phyloP scores from a whole-genome alignment of 2,329 filamentous ascomycete genomes.

The Escovopsis sp. region DNA sequence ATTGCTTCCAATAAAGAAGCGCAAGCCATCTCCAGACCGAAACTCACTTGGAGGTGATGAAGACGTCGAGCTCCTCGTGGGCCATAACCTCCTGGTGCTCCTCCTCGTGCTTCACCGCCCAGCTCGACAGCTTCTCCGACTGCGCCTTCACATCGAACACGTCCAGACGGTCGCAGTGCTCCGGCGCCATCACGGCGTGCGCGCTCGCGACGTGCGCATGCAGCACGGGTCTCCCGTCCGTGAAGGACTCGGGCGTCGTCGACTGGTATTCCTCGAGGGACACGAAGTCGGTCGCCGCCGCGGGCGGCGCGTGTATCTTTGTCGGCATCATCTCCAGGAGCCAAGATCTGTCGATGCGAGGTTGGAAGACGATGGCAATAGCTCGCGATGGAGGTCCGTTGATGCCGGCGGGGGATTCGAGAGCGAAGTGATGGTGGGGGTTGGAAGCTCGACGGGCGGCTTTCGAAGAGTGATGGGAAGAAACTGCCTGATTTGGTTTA shows the following conservation, averaged over 20 bases:
- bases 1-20: neutral
- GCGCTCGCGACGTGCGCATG: slow-evolving; percentile 44
- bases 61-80: slow-evolving; percentile 38
- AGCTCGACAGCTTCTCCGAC: too few relatives aligned
- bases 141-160: slow-evolving; percentile 22
- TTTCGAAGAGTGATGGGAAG: too few relatives aligned
- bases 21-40: neutral
- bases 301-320: slow-evolving; percentile 42
- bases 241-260: slow-evolving; percentile 59
- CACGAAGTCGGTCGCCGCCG: slow-evolving; percentile 41
- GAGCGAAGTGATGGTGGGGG: too few relatives aligned
- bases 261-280: slow-evolving; percentile 53
- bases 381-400: too few relatives aligned
- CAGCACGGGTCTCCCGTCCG: slow-evolving; percentile 53
- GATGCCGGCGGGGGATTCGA: too few relatives aligned
- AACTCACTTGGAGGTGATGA: slow-evolving; percentile 42
- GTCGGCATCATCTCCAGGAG: slow-evolving; percentile 25
- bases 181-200: slow-evolving; percentile 40
- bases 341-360: too few relatives aligned
- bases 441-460: too few relatives aligned
- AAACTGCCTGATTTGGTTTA: too few relatives aligned
- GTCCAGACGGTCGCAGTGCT: slow-evolving; percentile 38
- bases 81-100: slow-evolving; percentile 16
- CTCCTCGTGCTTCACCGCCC: neutral
- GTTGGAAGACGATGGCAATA: too few relatives aligned